Conservation (phyloP, 768 basidiomycete genomes). For the Cyclocybe cylindracea region DNA sequence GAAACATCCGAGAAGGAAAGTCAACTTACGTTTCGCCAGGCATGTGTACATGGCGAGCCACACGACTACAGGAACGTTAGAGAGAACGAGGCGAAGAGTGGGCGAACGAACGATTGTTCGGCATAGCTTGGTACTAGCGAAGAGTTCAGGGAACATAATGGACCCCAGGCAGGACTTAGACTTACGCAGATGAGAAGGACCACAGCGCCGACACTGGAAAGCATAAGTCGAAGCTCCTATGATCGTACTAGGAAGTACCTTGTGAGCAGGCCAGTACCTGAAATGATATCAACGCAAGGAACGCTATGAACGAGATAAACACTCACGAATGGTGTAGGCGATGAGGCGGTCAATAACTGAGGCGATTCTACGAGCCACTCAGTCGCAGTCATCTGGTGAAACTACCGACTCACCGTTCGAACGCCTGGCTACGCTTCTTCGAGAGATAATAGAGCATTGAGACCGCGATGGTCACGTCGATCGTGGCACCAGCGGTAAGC, state of each 20-base stretch:
- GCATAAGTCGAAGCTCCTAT: background rate
- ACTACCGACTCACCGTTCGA: constrained; percentile 16
- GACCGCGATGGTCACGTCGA: constrained; percentile 31
- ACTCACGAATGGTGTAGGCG: constrained; percentile 30
- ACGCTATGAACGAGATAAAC: background rate
- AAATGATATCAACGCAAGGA: background rate
- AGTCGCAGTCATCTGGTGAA: background rate
- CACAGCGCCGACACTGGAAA: constrained; percentile 14
- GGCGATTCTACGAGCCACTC: constrained; percentile 13
- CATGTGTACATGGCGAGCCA: constrained; percentile 33
- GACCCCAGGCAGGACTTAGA: background rate
- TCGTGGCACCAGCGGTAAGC: constrained; percentile 24
- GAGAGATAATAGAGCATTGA: constrained; percentile 32
- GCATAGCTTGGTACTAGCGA: constrained; percentile 20
- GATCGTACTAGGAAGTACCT: constrained; percentile 10
- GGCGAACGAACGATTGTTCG: constrained; percentile 18
- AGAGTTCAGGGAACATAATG: background rate
- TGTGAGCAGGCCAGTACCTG: constrained; percentile 26
- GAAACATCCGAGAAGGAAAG: background rate
- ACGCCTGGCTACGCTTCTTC: constrained; percentile 15
- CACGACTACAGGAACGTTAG: constrained; percentile 18
- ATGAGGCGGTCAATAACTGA: constrained; percentile 27
- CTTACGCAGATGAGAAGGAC: constrained; percentile 21
- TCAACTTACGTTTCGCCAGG: constrained; percentile 28
- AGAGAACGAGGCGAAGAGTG: background rate